Base-by-base conservation (phyloP, 2,329 filamentous ascomycete genomes). In the Lasiodiplodia theobromae region DNA sequence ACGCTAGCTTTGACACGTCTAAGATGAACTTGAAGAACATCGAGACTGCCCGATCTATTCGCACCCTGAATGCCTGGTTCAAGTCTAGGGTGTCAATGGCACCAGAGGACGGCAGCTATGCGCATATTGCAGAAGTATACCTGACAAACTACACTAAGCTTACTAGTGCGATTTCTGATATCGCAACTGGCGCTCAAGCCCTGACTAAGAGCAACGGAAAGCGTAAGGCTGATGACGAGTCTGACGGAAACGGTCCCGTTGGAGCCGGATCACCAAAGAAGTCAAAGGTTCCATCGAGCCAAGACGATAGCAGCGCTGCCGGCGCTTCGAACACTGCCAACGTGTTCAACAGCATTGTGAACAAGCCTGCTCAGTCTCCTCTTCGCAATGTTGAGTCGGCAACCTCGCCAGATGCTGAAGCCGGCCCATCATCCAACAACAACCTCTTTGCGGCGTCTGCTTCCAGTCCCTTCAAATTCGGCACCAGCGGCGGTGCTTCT, bases 281-380 rank as follows among this genome's bases (percentile, higher is more conserved):
- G 37, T 44, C 44, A 16, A 53, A 63, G 25, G 21, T 4, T 10
- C 25, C 40, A 25, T 14, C 54, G 18, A 60, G n/a, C 31, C 54
- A 67, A n/a, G 38, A 37, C 18, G 49, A 44, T 8, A 37, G 34
- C 49, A 31, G 3, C 28, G 34, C 37, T 34, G 47, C 34, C 11
- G 52, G 67, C 31, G 60, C 60, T 52, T 68, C 67, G 12, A 53
- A 57, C 25, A 68, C 67, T 5, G 60, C 67, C 11, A 68, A 68
- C 28, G 57, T 68, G 14, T 68, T 68, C 58, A 68, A 53, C 60
- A 65, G 58, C 40, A 56, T 65, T 21, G 58, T 49, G 51, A 68
- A 65, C 38, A 68, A 68, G 51, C 47, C 67, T 7, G 40, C 67
- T 2, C 66, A 68, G 31, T 62, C 66, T 31, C 53, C 65, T 7